Evolutionary conservation across 2,329 filamentous ascomycete species (phyloP), one percentile per base, ranked within the genome.

Genomic region (Colletotrichum sp.): DNA sequence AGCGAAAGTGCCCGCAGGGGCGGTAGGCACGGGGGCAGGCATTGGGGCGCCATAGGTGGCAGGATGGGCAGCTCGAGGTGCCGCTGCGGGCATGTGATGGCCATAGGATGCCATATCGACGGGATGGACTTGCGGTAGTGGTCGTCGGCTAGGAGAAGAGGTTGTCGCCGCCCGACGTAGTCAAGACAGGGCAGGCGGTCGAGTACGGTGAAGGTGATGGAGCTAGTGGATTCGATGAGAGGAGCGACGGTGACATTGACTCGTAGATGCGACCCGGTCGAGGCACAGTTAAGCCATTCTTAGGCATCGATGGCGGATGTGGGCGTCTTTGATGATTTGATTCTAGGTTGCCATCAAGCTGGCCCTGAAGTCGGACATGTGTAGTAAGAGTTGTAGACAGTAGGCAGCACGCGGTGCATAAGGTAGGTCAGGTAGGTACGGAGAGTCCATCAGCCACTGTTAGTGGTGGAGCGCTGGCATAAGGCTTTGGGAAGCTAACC

Each of bases 1-100:
- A 69, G 94, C 88, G 84, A 99, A 99, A 76, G 96, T 99, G 79
- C 97, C 97, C 71, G 93, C 91, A n/a, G 95, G 92, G 70, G 89
- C 89, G 59, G 86, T 79, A 71, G 83, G 65, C 75, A 81, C 84
- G 57, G 84, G 80, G 44, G 86, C 83, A 39, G 86, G 82, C 67
- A 86, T 81, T 68, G 87, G 84, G 67, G 86, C 84, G 76, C 85
- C 86, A 82, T 90, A 89, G 72, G 85, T 84, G 63, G 84, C 84
- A 71, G 87, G 85, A 73, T 88, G 87, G 69, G 69, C 69, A 21
- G 76, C 62, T 64, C 77, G 72, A 8, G 75, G 75, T 30, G 75
- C 77, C 28, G 77, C 57, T 16, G 76, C 62, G 28, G 77, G 69
- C 77, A 71, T 68, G 13, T 72, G 76, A 62, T 77, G 77, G 28